Conservation (phyloP, 2,329 filamentous ascomycete species). For the Zymoseptoria ardabiliae region DNA sequence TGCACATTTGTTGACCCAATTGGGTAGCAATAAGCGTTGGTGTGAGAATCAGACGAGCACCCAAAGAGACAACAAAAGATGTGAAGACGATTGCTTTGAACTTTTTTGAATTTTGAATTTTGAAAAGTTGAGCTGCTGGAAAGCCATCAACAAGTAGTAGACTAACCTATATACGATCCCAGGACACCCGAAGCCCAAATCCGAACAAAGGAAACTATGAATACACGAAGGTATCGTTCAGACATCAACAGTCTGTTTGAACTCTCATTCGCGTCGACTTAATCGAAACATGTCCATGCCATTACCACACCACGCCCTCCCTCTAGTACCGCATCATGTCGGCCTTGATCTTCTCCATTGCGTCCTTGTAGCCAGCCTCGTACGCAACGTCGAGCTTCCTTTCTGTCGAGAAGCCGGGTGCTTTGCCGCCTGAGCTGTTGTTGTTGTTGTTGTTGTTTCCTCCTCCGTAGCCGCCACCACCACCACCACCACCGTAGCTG, state of each 20-base stretch:
- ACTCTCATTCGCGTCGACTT: neutral
- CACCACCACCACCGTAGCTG: neutral
- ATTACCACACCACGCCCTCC: neutral
- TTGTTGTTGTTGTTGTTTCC: slow-evolving; percentile 3
- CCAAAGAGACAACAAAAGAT: too few species aligned
- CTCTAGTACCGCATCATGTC: slow-evolving; percentile 14
- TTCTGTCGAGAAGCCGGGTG: slow-evolving; percentile 14
- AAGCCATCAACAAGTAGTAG: neutral
- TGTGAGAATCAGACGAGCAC: too few species aligned
- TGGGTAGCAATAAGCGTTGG: too few species aligned
- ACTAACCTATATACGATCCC: neutral
- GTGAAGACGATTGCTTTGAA: neutral
- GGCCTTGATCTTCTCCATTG: slow-evolving; percentile 19
- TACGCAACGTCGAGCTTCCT: slow-evolving; percentile 20
- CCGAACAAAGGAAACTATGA: neutral
- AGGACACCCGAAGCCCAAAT: neutral
- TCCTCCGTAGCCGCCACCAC: neutral
- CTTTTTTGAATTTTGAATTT: neutral
- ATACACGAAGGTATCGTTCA: neutral
- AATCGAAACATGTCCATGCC: neutral
- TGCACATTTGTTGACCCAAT: too few species aligned
- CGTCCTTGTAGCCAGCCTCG: slow-evolving; percentile 19
- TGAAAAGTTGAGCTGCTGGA: neutral
- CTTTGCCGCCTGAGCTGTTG: neutral
- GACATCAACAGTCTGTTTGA: neutral